Evolutionary conservation across 2,329 filamentous ascomycete species (phyloP).

Genomic region (Cercospora sp.): DNA sequence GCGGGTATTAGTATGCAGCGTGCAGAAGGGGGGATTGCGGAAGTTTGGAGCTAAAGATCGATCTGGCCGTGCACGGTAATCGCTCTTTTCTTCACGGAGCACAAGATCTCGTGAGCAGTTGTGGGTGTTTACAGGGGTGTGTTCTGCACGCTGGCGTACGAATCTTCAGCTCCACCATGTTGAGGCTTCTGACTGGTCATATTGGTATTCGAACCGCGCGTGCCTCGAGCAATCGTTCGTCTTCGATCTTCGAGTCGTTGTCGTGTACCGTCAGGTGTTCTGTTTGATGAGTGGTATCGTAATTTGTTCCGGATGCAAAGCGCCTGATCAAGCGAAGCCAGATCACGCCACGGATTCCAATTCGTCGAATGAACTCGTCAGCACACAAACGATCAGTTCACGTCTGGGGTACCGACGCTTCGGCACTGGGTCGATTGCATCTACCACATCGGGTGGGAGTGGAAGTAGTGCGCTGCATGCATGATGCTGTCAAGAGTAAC

Average conservation of each 20-base stretch:
- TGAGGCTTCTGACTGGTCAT: neutral
- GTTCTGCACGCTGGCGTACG: neutral
- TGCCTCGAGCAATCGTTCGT: neutral
- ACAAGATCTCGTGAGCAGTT: neutral
- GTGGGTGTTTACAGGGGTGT: neutral
- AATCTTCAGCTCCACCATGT: neutral
- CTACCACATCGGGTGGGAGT: neutral
- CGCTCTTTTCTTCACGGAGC: neutral
- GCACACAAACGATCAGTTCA: neutral
- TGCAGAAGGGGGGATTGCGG: neutral
- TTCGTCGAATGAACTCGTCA: neutral
- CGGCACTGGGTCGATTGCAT: slow-evolving; percentile 7
- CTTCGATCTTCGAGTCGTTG: neutral
- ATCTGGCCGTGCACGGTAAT: neutral
- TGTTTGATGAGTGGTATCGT: neutral
- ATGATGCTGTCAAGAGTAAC: neutral
- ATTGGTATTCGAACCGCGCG: neutral
- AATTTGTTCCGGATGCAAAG: neutral
- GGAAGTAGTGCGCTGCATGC: neutral
- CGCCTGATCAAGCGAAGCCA: slow-evolving; percentile 9
- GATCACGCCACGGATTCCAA: slow-evolving; percentile 11
- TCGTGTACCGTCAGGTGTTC: neutral
- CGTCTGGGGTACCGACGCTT: neutral
- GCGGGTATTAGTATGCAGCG: neutral
- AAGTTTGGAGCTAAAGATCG: neutral